Evolutionary conservation across 176 grass and related monocot species (phyloP), one percentile per base, ranked within the genome.

Genomic region (Themeda triandra): DNA sequence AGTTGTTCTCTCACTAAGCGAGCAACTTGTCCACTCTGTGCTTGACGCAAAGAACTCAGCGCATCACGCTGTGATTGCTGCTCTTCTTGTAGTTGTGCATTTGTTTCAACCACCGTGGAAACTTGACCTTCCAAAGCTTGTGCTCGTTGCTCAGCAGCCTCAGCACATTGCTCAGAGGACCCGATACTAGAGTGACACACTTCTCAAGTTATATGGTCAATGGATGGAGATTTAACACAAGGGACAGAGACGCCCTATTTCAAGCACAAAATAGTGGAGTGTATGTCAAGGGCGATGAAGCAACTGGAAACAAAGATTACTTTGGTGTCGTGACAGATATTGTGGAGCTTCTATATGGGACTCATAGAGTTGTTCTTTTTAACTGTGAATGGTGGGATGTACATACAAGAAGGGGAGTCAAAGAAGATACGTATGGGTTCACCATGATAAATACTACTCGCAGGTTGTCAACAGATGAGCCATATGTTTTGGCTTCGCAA

Each of bases 141-240:
- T 33, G 32, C 32, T 33, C 32, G 4, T 33, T 33, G 32, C 32
- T 33, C 32, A 33, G 32, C 32, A 33, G 32, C 32, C 32, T 33
- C 32, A 33, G 32, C 32, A 33, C 32, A 4, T 33, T 33, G 32
- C 32, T 33, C 32, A 75, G 42, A 75, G 72, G 72, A 32, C 45
- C 44, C 5, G 28, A 75, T 75, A 46, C 28, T 21, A 28, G 46
- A 53, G 72, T 75, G 30, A 11, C 30, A 75, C 45, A 31, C 0
- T 49, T 49, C 46, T 49, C 72, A 4, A 75, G 45, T 19, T 75
- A 53, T 54, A 75, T 75, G 72, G 51, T 75, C 51, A 75, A 75
- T 33, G 72, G 72, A 18, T 75, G 72, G 72, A 48, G 46, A 75
- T 75, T 75, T 30, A 75, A 75, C 28, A 53, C 17, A 53, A 75